A percentile compares a stretch with the other conserved stretches of the same genome.
These are phyloP conservation scores for Fraxinus baroniana DNA, from an alignment of 305 asterid genomes.

Conservation along the genomic window DNA sequence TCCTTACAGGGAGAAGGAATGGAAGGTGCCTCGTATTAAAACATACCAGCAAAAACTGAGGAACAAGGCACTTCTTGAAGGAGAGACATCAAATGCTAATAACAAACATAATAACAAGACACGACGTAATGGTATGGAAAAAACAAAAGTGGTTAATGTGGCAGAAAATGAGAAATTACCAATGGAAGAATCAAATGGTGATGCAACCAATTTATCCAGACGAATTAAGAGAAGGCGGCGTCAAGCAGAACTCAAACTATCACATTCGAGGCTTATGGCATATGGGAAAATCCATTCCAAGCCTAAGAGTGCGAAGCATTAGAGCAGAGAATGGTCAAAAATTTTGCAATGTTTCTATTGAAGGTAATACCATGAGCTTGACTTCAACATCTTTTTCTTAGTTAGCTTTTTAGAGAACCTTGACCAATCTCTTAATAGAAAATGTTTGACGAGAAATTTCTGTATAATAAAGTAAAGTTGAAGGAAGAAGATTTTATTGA, in stretches of 20 bases:
- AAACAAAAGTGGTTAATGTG: constrained; percentile 24
- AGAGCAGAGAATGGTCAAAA: constrained; percentile 16
- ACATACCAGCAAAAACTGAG: constrained; percentile 41
- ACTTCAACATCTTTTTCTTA: background rate
- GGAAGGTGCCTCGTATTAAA: constrained; percentile 72
- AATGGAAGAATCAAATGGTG: constrained; percentile 32
- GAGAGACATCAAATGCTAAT: constrained; percentile 21
- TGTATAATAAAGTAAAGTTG: background rate
- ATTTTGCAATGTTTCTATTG: constrained; percentile 15
- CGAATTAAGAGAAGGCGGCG: constrained; percentile 46
- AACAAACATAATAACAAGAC: constrained; percentile 31
- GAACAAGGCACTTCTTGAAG: constrained; percentile 22
- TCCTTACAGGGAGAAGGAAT: constrained; percentile 76
- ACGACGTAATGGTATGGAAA: constrained; percentile 22
- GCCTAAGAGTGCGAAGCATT: constrained; percentile 53
- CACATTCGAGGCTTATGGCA: constrained; percentile 52
- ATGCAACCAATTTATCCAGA: constrained; percentile 37
- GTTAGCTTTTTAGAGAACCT: background rate
- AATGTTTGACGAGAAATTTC: background rate
- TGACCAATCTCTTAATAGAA: background rate
- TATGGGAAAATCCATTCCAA: constrained; percentile 56
- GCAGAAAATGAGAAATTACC: constrained; percentile 29
- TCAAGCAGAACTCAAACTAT: constrained; percentile 50
- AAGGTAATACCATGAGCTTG: constrained; percentile 19
- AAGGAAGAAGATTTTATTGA: background rate